These are phyloP conservation scores for Echinochloa phyllopogon DNA, from an alignment of 176 grass and related monocot species.

Conservation along the genomic window DNA sequence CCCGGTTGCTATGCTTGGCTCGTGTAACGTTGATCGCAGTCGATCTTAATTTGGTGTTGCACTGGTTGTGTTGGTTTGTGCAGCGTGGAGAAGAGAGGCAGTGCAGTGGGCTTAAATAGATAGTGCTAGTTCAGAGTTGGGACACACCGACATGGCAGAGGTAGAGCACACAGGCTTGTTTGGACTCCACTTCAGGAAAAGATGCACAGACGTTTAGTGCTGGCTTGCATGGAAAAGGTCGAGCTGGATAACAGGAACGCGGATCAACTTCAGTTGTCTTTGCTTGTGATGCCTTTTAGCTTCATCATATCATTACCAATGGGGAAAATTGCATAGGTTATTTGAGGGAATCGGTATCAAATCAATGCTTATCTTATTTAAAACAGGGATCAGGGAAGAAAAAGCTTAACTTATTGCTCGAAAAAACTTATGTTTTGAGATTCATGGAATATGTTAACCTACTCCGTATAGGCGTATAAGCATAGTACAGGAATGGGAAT, in stretches of 20 bases:
- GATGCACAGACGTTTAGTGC: not conserved
- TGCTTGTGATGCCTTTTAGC: not conserved
- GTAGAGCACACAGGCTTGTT: conserved; percentile 19
- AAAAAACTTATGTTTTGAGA: too few relatives aligned
- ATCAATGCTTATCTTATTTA: too few relatives aligned
- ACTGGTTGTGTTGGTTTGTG: not conserved
- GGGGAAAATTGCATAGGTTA: not conserved
- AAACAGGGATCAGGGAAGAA: too few relatives aligned
- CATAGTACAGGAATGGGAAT: too few relatives aligned
- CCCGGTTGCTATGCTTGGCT: not conserved
- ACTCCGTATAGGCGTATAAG: too few relatives aligned
- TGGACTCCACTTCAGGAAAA: conserved; percentile 40
- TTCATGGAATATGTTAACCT: too few relatives aligned
- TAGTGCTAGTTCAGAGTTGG: not conserved
- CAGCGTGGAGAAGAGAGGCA: not conserved
- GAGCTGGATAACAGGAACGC: not conserved
- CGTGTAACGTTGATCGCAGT: not conserved
- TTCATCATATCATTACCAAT: not conserved
- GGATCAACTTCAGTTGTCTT: conserved; percentile 4
- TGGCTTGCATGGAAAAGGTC: conserved; percentile 14
- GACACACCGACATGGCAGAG: conserved; percentile 18
- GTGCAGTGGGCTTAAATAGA: conserved; percentile 41
- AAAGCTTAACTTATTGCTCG: too few relatives aligned
- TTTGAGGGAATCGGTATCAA: not conserved
- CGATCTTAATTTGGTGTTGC: not conserved